phyloP scores from a whole-genome alignment of 2,329 filamentous ascomycete genomes.

The Didymella glomerata region DNA sequence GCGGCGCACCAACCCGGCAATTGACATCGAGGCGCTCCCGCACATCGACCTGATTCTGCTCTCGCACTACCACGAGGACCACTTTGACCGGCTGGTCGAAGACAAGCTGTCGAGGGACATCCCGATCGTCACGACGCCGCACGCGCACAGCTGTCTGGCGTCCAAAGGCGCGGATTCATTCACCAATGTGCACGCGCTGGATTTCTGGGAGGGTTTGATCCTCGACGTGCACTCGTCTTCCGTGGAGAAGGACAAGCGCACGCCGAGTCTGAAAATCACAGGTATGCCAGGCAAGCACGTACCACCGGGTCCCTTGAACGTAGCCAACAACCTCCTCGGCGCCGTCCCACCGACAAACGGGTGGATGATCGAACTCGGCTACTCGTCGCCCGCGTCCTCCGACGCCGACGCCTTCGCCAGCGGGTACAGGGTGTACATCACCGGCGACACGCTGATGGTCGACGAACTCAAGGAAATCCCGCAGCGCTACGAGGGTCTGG shows the following conservation, averaged over 20 bases:
- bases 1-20: constrained; percentile 65
- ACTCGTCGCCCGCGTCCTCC: constrained; percentile 37
- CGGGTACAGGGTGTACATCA: constrained; percentile 70
- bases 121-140: constrained; percentile 70
- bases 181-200: constrained; percentile 63
- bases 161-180: constrained; percentile 61
- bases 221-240: constrained; percentile 51
- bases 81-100: constrained; percentile 65
- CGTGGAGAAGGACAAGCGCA: constrained; percentile 8
- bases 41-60: constrained; percentile 67
- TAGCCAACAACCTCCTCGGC: constrained; percentile 58
- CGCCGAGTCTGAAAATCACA: constrained; percentile 64
- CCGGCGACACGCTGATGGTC: constrained; percentile 70
- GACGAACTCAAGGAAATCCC: constrained; percentile 70
- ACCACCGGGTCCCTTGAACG: constrained; percentile 54
- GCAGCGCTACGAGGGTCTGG: constrained; percentile 60
- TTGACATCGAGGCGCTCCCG: constrained; percentile 68
- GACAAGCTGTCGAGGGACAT: constrained; percentile 60
- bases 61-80: constrained; percentile 70
- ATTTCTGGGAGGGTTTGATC: constrained; percentile 63
- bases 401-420: constrained; percentile 49
- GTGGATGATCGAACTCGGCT: constrained; percentile 71
- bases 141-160: constrained; percentile 64
- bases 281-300: constrained; percentile 73
- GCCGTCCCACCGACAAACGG: constrained; percentile 71